Percentiles rank a stretch among this genome's conserved stretches.
Evolutionary conservation across 1,139 yeast species (phyloP).

Genomic region (Chernovozyma aurita): DNA sequence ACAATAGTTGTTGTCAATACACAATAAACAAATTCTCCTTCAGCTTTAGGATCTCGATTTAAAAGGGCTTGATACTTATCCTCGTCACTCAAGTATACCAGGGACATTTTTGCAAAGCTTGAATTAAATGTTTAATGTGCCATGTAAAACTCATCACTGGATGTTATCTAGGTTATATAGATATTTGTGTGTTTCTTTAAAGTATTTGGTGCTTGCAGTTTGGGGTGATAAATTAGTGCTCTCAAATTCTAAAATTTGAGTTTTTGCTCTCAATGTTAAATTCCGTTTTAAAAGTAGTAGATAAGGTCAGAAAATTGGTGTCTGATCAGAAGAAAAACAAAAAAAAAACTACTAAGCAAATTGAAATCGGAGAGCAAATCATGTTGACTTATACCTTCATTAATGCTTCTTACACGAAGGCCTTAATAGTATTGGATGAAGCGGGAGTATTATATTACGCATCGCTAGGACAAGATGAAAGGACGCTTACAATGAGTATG

Average conservation of each 20-base stretch:
- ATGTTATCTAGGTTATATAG: too few species aligned
- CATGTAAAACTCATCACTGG: too few species aligned
- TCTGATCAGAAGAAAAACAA: neutral
- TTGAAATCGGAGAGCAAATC: neutral
- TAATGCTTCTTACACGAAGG: constrained; percentile 7
- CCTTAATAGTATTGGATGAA: constrained; percentile 16
- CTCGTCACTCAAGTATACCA: constrained; percentile 6
- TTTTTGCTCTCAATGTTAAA: constrained; percentile 5
- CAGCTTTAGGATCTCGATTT: constrained; percentile 7
- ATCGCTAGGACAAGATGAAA: constrained; percentile 14
- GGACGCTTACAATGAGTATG: constrained; percentile 9
- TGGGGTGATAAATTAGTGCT: too few species aligned
- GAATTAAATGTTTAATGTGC: too few species aligned
- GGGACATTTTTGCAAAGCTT: constrained; percentile 1
- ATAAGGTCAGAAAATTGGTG: too few species aligned
- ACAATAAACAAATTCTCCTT: constrained; percentile 8
- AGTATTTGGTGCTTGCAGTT: too few species aligned
- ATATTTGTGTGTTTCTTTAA: too few species aligned
- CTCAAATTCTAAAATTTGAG: too few species aligned
- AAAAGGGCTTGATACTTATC: constrained; percentile 6
- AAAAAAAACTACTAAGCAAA: neutral
- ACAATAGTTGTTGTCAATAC: constrained; percentile 8
- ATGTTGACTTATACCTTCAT: constrained; percentile 11
- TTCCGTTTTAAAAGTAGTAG: too few species aligned
- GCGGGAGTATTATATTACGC: constrained; percentile 19